Evolutionary conservation across 306 rosid genomes (phyloP).

Genomic region (Corylus heterophylla): DNA sequence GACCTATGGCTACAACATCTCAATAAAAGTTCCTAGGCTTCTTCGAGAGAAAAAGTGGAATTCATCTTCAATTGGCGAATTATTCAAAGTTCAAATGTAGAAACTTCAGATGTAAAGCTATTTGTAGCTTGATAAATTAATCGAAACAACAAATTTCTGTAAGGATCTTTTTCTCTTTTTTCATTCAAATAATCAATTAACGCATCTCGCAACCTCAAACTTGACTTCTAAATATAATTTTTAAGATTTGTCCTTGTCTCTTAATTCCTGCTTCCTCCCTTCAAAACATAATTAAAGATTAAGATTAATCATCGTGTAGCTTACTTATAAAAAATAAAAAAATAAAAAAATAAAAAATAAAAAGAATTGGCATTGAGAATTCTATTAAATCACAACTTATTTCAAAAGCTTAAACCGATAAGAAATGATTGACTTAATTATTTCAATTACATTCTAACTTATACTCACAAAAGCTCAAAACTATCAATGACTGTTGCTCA

Average conservation of each 20-base stretch:
- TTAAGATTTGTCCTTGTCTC: conserved; percentile 52
- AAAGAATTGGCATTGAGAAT: background rate
- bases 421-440: too few relatives aligned
- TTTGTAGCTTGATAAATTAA: conserved; percentile 55
- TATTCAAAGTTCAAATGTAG: conserved; percentile 69
- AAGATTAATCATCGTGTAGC: background rate
- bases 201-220: conserved; percentile 62
- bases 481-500: background rate
- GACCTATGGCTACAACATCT: background rate
- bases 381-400: too few relatives aligned
- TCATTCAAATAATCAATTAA: conserved; percentile 57
- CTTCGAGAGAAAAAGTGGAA: background rate
- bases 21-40: background rate
- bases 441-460: too few relatives aligned
- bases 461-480: background rate
- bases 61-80: background rate
- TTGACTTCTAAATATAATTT: conserved; percentile 70
- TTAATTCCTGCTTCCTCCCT: conserved; percentile 68
- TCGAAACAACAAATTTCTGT: conserved; percentile 59
- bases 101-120: conserved; percentile 60
- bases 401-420: background rate
- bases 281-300: conserved; percentile 19
- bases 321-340: background rate
- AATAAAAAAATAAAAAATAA: too few relatives aligned
- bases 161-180: conserved; percentile 74